Evolutionary conservation across 805 yeast genomes (phyloP).

Genomic region (Isabelozyma gotoi): DNA sequence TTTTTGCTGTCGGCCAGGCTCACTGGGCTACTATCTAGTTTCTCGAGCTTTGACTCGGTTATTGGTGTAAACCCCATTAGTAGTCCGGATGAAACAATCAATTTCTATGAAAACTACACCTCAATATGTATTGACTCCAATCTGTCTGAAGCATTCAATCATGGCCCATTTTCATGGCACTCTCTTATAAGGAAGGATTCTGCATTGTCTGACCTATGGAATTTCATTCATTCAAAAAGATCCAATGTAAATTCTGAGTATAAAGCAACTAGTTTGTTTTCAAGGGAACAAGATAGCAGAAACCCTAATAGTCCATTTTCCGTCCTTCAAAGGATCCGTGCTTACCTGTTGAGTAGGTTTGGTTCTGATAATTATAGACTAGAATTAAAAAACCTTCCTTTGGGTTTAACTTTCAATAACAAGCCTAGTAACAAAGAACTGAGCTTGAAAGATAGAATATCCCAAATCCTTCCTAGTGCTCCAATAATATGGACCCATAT

Average conservation of each 20-base stretch:
- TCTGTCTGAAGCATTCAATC: constrained; percentile 11
- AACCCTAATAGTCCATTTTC: neutral
- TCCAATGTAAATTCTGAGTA: neutral
- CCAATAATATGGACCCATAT: constrained; percentile 1
- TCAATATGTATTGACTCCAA: constrained; percentile 9
- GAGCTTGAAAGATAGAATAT: neutral
- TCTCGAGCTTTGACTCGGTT: neutral
- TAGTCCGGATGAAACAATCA: constrained; percentile 12
- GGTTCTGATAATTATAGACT: neutral
- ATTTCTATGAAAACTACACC: constrained; percentile 20
- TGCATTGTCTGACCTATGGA: constrained; percentile 14
- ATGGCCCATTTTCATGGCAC: constrained; percentile 33
- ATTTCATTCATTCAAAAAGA: constrained; percentile 4
- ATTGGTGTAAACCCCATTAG: constrained; percentile 15
- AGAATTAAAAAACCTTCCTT: neutral
- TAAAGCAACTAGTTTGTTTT: neutral
- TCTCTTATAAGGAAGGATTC: constrained; percentile 27
- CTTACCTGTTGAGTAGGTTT: neutral
- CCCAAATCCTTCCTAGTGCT: neutral
- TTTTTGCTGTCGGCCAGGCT: neutral
- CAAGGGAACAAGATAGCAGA: neutral
- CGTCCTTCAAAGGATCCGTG: neutral
- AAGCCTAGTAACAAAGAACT: neutral
- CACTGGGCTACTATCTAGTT: neutral
- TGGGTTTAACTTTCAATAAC: constrained; percentile 1